Base-by-base conservation (phyloP, 106 monocot species). In the Dactylorhiza incarnata region DNA sequence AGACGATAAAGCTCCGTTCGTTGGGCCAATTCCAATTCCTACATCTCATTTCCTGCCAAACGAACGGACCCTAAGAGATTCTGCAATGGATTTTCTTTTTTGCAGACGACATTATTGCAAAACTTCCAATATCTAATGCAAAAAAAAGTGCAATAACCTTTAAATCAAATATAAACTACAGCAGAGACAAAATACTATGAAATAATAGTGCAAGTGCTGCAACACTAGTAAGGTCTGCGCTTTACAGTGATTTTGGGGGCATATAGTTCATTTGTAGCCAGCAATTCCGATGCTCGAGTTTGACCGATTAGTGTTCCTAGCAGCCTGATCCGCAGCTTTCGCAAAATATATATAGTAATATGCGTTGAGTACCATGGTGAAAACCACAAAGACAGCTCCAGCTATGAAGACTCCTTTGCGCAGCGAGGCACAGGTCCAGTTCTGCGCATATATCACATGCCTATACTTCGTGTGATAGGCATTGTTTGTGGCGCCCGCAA, bases 381-480 rank as follows among this genome's bases (percentile, higher is more conserved):
- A 86, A 10, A 99, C 87, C 65, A 89, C 89, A 74, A 99, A 99
- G 24, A 91, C 87, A 6, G 94, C 97, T 67, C 89, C 97, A 2
- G 97, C 84, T 51, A 99, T 85, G 74, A 99, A 99, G 4, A 99
- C 97, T 24, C 97, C 97, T 70, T 99, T 99, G n/a, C 97, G 70
- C 58, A 99, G 77, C 6, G 91, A 91, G 71, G 89, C 87, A 20
- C 97, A 99, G 2, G 97, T 94, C 97, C 97, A 99, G 78, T 80
- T 91, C 43, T 89, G 83, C 23, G 89, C 97, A 77, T 99, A 94
- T 43, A 99, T 77, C 58, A 87, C 77, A 48, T 84, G 82, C 71
- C 94, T 85, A 75, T 89, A 99, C 72, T 89, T 94, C 0, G 97
- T 99, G 82, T 99, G 97, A 81, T 99, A 99, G 10, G 97, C 97